A percentile compares a stretch with the other conserved stretches of the same genome.
phyloP scores from a whole-genome alignment of 495 filamentous ascomycete species.

The Amphirosellinia nigrospora region DNA sequence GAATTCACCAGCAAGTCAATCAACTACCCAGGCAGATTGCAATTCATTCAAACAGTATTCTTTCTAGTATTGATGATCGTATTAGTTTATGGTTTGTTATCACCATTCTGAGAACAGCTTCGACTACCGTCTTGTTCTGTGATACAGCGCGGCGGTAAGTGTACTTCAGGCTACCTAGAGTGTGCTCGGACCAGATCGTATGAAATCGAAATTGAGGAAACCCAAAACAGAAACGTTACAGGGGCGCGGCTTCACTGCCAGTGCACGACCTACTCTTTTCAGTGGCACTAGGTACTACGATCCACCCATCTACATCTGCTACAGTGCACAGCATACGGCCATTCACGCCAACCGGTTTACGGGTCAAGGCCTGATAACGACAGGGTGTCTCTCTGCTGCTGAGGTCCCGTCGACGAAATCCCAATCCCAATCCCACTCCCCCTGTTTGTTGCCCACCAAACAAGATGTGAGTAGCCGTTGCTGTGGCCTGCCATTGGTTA shows the following conservation, averaged over 20 bases:
- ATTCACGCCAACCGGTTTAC: conserved; percentile 15
- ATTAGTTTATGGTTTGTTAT: neutral
- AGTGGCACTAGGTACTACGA: neutral
- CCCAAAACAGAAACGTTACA: conserved; percentile 16
- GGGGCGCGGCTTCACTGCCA: neutral
- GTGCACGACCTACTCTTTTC: conserved; percentile 1
- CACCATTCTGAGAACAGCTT: neutral
- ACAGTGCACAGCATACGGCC: neutral
- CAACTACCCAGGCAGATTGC: neutral
- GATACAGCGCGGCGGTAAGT: neutral
- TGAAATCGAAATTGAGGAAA: conserved; percentile 14
- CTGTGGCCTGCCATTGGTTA: conserved; percentile 10
- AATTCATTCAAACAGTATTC: neutral
- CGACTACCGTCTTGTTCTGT: neutral
- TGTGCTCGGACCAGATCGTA: conserved; percentile 7
- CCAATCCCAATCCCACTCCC: conserved; percentile 4
- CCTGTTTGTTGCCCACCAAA: conserved; percentile 27
- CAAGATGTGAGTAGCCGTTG: conserved; percentile 23
- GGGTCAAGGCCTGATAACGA: conserved; percentile 13
- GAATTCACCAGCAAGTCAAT: neutral
- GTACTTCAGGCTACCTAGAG: neutral
- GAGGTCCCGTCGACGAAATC: neutral
- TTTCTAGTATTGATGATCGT: neutral
- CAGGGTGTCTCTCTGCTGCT: conserved; percentile 17
- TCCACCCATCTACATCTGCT: neutral